phyloP scores from a whole-genome alignment of 106 monocot genomes.

The Phalaenopsis aphrodite region DNA sequence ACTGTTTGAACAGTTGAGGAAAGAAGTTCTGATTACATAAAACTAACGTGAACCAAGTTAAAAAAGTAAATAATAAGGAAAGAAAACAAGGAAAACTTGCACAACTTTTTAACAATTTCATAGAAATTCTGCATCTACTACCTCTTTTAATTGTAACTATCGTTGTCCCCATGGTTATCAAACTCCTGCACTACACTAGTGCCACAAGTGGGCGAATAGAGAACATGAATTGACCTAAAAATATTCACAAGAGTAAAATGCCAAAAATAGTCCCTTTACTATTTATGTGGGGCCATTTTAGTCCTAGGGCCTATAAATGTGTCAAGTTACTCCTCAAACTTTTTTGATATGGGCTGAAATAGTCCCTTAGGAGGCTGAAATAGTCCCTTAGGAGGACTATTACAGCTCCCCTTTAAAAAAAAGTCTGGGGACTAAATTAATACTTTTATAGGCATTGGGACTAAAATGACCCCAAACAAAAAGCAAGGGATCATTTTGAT shows the following conservation, averaged over 20 bases:
- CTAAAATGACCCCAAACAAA: too few relatives aligned
- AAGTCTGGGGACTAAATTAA: too few relatives aligned
- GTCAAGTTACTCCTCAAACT: too few relatives aligned
- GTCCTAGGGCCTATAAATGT: too few relatives aligned
- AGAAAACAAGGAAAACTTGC: neutral
- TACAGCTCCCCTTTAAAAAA: too few relatives aligned
- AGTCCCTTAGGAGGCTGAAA: too few relatives aligned
- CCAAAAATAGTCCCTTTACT: too few relatives aligned
- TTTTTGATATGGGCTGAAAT: too few relatives aligned
- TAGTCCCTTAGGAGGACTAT: too few relatives aligned
- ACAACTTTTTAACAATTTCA: neutral
- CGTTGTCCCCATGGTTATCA: neutral
- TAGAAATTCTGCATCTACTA: neutral
- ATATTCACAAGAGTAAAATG: neutral
- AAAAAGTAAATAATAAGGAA: neutral
- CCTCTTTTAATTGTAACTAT: neutral
- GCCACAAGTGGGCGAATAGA: neutral
- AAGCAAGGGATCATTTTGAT: too few relatives aligned
- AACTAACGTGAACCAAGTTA: neutral
- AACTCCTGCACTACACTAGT: neutral
- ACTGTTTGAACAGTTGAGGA: neutral
- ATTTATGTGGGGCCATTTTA: too few relatives aligned
- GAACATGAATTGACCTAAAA: neutral
- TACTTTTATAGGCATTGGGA: too few relatives aligned
- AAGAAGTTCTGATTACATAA: neutral